Conservation (phyloP, 2,329 filamentous ascomycete species). For the Fusarium zealandicum region DNA sequence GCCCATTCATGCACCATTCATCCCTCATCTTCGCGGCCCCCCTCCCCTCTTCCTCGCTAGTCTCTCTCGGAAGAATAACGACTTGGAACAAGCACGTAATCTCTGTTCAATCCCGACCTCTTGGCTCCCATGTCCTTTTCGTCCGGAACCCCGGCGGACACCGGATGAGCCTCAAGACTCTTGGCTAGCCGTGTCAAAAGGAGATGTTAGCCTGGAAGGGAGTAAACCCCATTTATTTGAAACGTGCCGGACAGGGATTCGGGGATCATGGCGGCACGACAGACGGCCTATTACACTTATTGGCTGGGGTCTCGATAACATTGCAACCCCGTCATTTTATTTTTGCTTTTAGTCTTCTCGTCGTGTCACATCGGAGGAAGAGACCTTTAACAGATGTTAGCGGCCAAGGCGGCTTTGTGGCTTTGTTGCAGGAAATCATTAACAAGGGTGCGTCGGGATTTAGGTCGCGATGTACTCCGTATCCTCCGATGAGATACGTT, state of each 20-base stretch:
- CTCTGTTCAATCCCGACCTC: slow-evolving; percentile 15
- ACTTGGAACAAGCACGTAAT: slow-evolving; percentile 11
- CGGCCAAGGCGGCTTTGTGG: too few relatives aligned
- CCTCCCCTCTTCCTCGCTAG: not conserved
- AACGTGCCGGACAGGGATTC: slow-evolving; percentile 27
- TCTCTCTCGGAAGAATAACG: slow-evolving; percentile 5
- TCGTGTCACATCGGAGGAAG: slow-evolving; percentile 2
- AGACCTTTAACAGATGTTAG: slow-evolving; percentile 5
- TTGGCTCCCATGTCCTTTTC: slow-evolving; percentile 25
- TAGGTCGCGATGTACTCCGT: not conserved
- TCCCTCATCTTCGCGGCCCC: not conserved
- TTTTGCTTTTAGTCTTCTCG: slow-evolving; percentile 6
- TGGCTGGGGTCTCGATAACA: slow-evolving; percentile 20
- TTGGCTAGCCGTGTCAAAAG: slow-evolving; percentile 14
- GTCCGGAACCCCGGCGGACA: not conserved
- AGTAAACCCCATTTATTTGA: slow-evolving; percentile 29
- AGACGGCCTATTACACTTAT: slow-evolving; percentile 23
- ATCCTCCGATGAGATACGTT: too few relatives aligned
- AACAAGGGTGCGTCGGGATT: not conserved
- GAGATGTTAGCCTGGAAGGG: slow-evolving; percentile 22
- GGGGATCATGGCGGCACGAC: slow-evolving; percentile 24
- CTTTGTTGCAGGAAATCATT: slow-evolving; percentile 5
- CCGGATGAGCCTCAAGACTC: slow-evolving; percentile 30
- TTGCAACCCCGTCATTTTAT: slow-evolving; percentile 25
- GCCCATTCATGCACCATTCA: not conserved